A percentile compares a stretch with the other conserved stretches of the same genome.
Conservation (phyloP, 1,284 basidiomycete genomes). For the Schizophyllum amplum region DNA sequence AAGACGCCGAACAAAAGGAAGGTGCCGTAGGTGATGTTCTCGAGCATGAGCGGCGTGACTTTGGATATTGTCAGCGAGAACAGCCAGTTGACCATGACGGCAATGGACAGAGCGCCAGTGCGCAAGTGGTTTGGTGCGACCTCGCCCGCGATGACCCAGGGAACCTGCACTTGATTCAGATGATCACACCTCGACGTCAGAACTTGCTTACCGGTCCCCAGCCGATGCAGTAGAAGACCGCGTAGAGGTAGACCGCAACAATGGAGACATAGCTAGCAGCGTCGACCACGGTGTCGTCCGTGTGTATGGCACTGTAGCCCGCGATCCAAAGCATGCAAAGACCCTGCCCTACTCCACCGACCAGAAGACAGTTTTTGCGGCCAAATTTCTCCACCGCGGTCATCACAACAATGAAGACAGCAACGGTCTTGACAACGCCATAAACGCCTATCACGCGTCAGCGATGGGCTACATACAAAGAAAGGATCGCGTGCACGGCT, state of each 20-base stretch:
- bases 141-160: conserved; percentile 39
- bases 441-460: not conserved
- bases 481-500: conserved; percentile 49
- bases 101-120: not conserved
- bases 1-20: conserved; percentile 34
- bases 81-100: conserved; percentile 2
- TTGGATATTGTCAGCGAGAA: conserved; percentile 12
- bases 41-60: conserved; percentile 35
- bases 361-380: conserved; percentile 36
- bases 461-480: not conserved
- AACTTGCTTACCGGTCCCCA: conserved; percentile 27
- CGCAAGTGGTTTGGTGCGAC: not conserved
- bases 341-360: conserved; percentile 37
- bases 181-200: not conserved
- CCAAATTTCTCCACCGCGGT: conserved; percentile 38
- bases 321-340: conserved; percentile 44
- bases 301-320: conserved; percentile 34
- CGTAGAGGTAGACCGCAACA: conserved; percentile 40
- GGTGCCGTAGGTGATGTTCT: conserved; percentile 34
- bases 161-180: conserved; percentile 11
- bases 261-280: conserved; percentile 42
- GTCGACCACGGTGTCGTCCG: conserved; percentile 20
- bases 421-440: conserved; percentile 23
- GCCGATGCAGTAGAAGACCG: conserved; percentile 36
- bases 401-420: conserved; percentile 29